These are phyloP conservation scores for Monilinia vaccinii-corymbosi DNA, from an alignment of 2,329 filamentous ascomycete genomes.

Conservation along the genomic window DNA sequence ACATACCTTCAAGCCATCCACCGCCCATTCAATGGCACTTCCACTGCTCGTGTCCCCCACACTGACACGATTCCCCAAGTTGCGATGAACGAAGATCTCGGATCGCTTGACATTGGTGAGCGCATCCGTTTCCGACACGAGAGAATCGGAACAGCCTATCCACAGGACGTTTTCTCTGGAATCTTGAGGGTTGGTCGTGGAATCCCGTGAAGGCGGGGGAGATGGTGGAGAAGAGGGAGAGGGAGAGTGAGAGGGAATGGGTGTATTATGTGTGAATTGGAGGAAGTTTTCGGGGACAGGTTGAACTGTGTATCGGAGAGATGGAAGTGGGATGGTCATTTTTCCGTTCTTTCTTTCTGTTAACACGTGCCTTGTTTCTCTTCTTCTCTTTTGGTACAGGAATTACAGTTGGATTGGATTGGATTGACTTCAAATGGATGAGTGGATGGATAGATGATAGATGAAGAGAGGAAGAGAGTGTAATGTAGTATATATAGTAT, in stretches of 20 bases:
- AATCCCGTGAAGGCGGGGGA: not conserved
- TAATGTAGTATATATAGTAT: no score
- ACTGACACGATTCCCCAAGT: conserved; percentile 59
- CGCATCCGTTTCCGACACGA: conserved; percentile 56
- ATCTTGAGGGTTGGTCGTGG: not conserved
- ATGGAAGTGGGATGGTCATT: conserved; percentile 7
- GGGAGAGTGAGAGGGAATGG: not conserved
- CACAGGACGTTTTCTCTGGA: conserved; percentile 48
- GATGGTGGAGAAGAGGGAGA: not conserved
- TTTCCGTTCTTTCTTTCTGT: not conserved
- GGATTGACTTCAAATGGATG: no score
- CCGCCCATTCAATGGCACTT: conserved; percentile 55
- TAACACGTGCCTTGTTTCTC: no score
- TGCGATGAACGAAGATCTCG: conserved; percentile 62
- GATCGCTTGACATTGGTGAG: conserved; percentile 48
- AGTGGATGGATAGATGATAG: no score
- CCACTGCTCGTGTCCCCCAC: conserved; percentile 50
- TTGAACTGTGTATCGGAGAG: not conserved
- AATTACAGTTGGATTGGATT: no score
- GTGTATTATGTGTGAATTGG: not conserved
- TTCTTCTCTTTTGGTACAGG: no score
- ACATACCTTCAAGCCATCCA: conserved; percentile 49
- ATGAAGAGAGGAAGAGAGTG: not conserved
- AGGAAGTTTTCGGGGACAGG: not conserved
- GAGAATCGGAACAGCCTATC: conserved; percentile 61